phyloP scores from a whole-genome alignment of 2,329 filamentous ascomycete genomes.

The Sporothrix luriei region DNA sequence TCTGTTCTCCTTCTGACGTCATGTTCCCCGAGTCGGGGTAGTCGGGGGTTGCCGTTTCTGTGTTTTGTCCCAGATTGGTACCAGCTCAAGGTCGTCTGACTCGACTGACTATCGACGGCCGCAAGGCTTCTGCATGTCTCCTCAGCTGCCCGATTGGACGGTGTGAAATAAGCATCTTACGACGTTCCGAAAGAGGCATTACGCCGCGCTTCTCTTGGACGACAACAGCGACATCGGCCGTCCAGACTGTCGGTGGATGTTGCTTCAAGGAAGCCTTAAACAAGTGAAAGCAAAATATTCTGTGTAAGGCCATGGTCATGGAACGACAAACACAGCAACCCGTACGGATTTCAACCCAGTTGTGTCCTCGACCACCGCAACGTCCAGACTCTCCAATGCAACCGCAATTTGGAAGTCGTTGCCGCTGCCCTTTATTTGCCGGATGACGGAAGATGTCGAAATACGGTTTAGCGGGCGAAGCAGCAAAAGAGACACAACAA shows the following conservation, averaged over 20 bases:
- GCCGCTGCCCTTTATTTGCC: constrained; percentile 25
- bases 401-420: constrained; percentile 25
- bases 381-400: not conserved
- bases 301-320: no score
- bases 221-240: not conserved
- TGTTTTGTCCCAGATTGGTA: not conserved
- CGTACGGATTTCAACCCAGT: no score
- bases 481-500: not conserved
- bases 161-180: not conserved
- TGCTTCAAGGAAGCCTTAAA: not conserved
- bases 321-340: not conserved
- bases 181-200: constrained; percentile 20
- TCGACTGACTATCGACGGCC: not conserved
- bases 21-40: not conserved
- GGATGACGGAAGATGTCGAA: constrained; percentile 24
- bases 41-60: not conserved
- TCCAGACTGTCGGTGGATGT: no score
- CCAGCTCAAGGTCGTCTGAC: not conserved
- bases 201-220: constrained; percentile 12
- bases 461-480: not conserved
- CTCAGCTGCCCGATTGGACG: constrained; percentile 10
- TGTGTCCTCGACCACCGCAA: not conserved
- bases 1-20: not conserved
- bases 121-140: not conserved
- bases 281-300: not conserved